Conservation (phyloP, 352 stramenopile genomes). For the Peronospora destructor region DNA sequence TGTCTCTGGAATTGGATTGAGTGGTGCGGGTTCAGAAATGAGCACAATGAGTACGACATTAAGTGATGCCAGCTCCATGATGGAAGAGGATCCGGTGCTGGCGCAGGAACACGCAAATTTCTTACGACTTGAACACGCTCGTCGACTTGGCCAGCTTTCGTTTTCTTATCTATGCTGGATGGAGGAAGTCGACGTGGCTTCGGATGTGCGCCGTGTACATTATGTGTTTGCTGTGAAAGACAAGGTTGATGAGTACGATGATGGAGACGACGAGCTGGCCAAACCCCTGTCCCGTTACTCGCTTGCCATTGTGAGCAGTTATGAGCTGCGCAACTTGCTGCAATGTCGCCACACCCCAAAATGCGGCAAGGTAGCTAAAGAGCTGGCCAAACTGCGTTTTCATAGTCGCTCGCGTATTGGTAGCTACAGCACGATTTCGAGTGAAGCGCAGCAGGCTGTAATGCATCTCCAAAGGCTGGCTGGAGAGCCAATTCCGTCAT, state of each 20-base stretch:
- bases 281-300: conserved; percentile 8
- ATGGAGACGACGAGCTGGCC: conserved; percentile 9
- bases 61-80: conserved; percentile 45
- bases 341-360: conserved; percentile 19
- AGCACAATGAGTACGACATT: conserved; percentile 50
- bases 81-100: conserved; percentile 32
- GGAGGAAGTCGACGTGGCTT: conserved; percentile 62
- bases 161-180: conserved; percentile 65
- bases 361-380: conserved; percentile 12
- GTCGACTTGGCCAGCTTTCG: conserved; percentile 33
- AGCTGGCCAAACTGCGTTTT: conserved; percentile 41
- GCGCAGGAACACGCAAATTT: conserved; percentile 33
- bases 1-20: conserved; percentile 18
- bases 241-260: conserved; percentile 26
- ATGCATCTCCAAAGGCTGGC: conserved; percentile 31
- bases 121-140: conserved; percentile 38
- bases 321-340: conserved; percentile 46
- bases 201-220: conserved; percentile 51
- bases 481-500: conserved; percentile 12
- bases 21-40: conserved; percentile 28
- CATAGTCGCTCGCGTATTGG: conserved; percentile 64
- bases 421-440: conserved; percentile 64
- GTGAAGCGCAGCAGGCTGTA: conserved; percentile 41
- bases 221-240: conserved; percentile 52
- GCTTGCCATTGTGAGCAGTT: conserved; percentile 62